Conservation (phyloP, 2,329 filamentous ascomycete species). For the Aspergillus phoenicis region DNA sequence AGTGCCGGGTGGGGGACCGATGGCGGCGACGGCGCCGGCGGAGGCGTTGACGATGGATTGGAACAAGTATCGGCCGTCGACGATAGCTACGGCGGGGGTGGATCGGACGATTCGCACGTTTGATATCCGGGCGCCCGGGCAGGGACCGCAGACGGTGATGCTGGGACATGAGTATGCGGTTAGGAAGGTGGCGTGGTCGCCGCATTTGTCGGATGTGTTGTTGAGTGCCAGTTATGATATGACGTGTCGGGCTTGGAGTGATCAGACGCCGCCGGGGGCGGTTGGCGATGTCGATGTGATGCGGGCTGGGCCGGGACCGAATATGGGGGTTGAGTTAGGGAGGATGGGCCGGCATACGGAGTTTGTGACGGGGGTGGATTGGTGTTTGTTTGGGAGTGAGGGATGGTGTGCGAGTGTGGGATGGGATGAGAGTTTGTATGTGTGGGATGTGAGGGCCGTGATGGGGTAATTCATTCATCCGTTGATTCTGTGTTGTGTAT, state of each 20-base stretch:
- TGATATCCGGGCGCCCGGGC: slow-evolving; percentile 76
- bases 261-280: slow-evolving; percentile 58
- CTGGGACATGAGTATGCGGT: slow-evolving; percentile 90
- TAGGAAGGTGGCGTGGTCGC: slow-evolving; percentile 83
- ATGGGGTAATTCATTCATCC: slow-evolving; percentile 47
- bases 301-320: slow-evolving; percentile 41
- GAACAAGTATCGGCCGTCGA: slow-evolving; percentile 92
- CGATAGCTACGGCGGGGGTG: slow-evolving; percentile 86
- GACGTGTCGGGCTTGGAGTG: slow-evolving; percentile 93
- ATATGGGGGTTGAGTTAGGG: slow-evolving; percentile 71
- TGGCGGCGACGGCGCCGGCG: slow-evolving; percentile 59
- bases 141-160: slow-evolving; percentile 73
- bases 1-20: slow-evolving; percentile 41
- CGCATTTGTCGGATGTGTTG: slow-evolving; percentile 85
- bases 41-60: slow-evolving; percentile 96
- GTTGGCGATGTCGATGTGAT: slow-evolving; percentile 41
- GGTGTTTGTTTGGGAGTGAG: slow-evolving; percentile 93
- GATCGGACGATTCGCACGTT: slow-evolving; percentile 87
- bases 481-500: slow-evolving; percentile 1
- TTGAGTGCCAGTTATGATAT: slow-evolving; percentile 95
- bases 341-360: slow-evolving; percentile 93
- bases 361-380: slow-evolving; percentile 94
- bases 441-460: slow-evolving; percentile 82
- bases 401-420: slow-evolving; percentile 94
- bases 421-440: slow-evolving; percentile 87